Evolutionary conservation across 495 filamentous ascomycete genomes (phyloP), one percentile per base, ranked within the genome.

Genomic region (Aspergillus mulundensis): DNA sequence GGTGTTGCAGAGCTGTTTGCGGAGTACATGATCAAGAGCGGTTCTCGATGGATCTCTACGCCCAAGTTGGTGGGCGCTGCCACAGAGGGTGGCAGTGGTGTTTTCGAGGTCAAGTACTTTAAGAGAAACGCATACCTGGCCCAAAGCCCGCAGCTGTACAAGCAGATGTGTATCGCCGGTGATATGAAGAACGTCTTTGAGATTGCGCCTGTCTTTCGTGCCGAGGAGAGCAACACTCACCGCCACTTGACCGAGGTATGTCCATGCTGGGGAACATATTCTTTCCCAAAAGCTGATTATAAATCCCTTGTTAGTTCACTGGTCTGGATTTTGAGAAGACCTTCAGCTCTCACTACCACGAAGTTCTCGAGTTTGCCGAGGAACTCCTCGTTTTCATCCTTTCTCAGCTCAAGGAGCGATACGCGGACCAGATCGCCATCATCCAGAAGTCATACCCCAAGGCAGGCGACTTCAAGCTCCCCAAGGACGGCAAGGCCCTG

Each of bases 261-360:
- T 49, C 47, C n/a, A 16, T 21, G 18, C 24, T 32, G 7, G n/a
- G n/a, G 11, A 12, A 18, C 14, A 12, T 30, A 6, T 32, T 21
- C 0, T 87, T n/a, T 50, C 45, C 48, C 18, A 50, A 55, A 57
- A 52, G 54, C 20, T 40, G 18, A 46, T 30, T 44, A 56, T 28
- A 40, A 8, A 18, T 44, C 5, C 34, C 19, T 15, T 43, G n/a
- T 10, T 60, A 81, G 78, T 98, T 96, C 74, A 90, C 89, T 41
- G 94, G 94, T 70, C 88, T 98, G 56, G 94, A 98, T 89, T 77
- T 97, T 65, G 94, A 97, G 68, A 97, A 96, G 88, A 91, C 91
- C 34, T 96, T 97, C 70, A 81, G 87, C 51, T 75, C 89, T 53
- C 81, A 91, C 72, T 97, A 97, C 75, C 83, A 88, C 67, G 94